phyloP scores from a whole-genome alignment of 75 land plant genomes.

The Selaginella moellendorffii region DNA sequence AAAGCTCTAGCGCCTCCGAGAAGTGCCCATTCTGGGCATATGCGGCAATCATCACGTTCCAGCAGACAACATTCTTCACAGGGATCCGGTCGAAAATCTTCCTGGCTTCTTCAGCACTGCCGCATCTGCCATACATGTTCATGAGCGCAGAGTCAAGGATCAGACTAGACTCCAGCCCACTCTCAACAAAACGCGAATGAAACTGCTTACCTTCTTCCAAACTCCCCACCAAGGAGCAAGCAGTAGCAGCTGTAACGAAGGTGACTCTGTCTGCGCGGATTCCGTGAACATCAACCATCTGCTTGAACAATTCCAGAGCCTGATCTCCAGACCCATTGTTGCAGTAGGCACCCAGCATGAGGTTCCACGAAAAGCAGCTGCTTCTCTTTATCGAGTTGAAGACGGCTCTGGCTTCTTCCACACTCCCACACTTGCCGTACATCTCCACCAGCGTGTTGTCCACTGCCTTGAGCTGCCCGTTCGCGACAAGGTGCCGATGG shows the following conservation, averaged over 20 bases:
- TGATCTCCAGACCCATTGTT: neutral
- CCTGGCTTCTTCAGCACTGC: constrained; percentile 6
- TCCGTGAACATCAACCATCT: neutral
- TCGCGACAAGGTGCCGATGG: neutral
- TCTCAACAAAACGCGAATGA: neutral
- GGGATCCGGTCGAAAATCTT: constrained; percentile 1
- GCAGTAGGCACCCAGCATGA: neutral
- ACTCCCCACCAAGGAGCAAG: neutral
- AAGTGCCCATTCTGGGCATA: constrained; percentile 15
- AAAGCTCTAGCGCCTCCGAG: constrained; percentile 22
- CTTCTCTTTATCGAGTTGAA: neutral
- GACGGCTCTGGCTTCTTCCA: neutral
- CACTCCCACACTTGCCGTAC: neutral
- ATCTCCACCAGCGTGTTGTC: neutral
- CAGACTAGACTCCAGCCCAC: neutral
- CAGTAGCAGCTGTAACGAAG: neutral
- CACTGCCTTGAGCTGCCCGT: neutral
- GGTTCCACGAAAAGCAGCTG: neutral
- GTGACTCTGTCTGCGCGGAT: neutral
- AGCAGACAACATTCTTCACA: constrained; percentile 13
- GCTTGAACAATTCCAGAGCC: neutral
- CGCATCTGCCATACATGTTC: constrained; percentile 15
- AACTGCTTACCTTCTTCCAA: neutral
- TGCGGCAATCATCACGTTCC: constrained; percentile 33
- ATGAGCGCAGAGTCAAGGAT: constrained; percentile 14